Evolutionary conservation across 345 rosid species (phyloP), one percentile per base, ranked within the genome.

Genomic region (Citrus glauca): DNA sequence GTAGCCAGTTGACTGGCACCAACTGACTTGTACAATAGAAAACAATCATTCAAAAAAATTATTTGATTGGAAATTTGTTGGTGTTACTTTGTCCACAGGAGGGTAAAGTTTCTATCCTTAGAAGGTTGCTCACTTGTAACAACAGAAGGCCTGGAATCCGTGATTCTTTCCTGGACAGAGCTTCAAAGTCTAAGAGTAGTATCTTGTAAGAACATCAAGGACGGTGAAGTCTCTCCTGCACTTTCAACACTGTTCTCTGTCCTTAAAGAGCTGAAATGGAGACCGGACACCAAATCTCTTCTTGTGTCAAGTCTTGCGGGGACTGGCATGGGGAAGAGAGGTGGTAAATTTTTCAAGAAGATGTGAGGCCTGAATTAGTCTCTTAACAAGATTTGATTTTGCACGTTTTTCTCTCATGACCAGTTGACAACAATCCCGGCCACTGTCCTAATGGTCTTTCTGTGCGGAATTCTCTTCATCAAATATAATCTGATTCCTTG

Each of bases 221-320:
- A 89, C 70, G 79, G 80, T 56, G 98, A 91, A 75, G 82, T 90
- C 37, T 86, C 94, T 78, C 91, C 97, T 17, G 93, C 88, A 32
- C 87, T 96, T 11, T 86, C 95, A 37, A 87, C 88, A 33, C 80
- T 92, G 70, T 92, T 94, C 86, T 90, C 91, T 27, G 83, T 50
- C 61, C 91, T 96, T 20, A 91, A 88, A 84, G 99, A 91, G 67
- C 81, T 96, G 85, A 92, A 89, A 82, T 96, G 99, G 99, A 88
- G 94, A 75, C 97, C 99, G 37, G 97, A 96, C 72, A 83, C 92
- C 24, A 94, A 85, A 76, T 90, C 92, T 17, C 93, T 89, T 71
- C 90, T 92, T 16, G 83, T 81, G 27, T 82, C 89, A 64, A 86
- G 89, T 75, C 97, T 96, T 66, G 76, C 40, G 16, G 97, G 87